These are phyloP conservation scores for Colletotrichum cordylinicola DNA, from an alignment of 2,329 filamentous ascomycete species.

Conservation along the genomic window DNA sequence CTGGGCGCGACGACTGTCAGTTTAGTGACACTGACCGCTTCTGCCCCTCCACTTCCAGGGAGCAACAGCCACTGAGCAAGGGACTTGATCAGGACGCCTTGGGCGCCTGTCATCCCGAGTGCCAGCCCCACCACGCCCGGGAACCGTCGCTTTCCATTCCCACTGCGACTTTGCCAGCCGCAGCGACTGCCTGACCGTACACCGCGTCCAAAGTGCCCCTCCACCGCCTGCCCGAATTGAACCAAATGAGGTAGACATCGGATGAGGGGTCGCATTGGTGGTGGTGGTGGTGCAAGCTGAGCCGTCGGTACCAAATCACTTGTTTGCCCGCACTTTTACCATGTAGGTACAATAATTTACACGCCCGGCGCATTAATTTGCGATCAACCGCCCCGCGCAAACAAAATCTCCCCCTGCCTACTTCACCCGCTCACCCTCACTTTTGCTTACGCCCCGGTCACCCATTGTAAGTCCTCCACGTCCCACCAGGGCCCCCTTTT, in stretches of 20 bases:
- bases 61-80: background rate
- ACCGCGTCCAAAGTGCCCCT: background rate
- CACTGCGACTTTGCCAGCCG: background rate
- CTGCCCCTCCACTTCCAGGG: background rate
- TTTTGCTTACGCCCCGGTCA: background rate
- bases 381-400: constrained; percentile 15
- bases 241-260: background rate
- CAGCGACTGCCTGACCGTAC: background rate
- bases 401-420: background rate
- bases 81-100: background rate
- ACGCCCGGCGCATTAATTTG: constrained; percentile 7
- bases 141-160: background rate
- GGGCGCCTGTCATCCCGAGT: constrained; percentile 10
- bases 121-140: background rate
- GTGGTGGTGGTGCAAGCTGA: background rate
- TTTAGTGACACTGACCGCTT: background rate
- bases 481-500: background rate
- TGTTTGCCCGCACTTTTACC: background rate
- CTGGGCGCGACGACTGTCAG: background rate
- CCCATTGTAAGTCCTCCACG: background rate
- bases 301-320: background rate
- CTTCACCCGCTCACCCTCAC: background rate
- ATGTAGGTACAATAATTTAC: background rate
- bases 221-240: constrained; percentile 14
- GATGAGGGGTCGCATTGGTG: constrained; percentile 13